phyloP scores from a whole-genome alignment of 352 stramenopile genomes.

The Phytophthora foliorum region DNA sequence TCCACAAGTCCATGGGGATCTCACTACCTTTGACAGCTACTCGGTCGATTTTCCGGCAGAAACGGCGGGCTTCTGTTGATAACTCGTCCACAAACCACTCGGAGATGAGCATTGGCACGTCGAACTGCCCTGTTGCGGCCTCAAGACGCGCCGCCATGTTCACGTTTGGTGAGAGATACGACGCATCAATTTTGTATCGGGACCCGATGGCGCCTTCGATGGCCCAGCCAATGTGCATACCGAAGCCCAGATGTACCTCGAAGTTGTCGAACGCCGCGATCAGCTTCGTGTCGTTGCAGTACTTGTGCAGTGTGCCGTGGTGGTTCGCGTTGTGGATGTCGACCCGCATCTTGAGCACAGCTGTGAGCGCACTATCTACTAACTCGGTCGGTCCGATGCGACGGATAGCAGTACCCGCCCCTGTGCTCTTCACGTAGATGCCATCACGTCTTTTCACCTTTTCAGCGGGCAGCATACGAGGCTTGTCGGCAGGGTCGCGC shows the following conservation, averaged over 20 bases:
- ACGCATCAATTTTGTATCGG: conserved; percentile 98
- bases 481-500: conserved; percentile 77
- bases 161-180: conserved; percentile 97
- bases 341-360: conserved; percentile 97
- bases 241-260: conserved; percentile 96
- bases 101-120: conserved; percentile 95
- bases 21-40: conserved; percentile 98
- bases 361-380: conserved; percentile 95
- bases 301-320: conserved; percentile 82
- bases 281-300: conserved; percentile 87
- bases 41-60: conserved; percentile 95
- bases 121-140: conserved; percentile 96
- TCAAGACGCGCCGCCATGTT: conserved; percentile 98
- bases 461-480: conserved; percentile 70
- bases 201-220: conserved; percentile 99
- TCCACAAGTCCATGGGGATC: conserved; percentile 95
- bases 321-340: conserved; percentile 95
- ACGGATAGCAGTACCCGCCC: conserved; percentile 49
- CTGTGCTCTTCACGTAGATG: conserved; percentile 75
- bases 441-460: conserved; percentile 69
- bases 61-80: conserved; percentile 82
- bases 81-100: conserved; percentile 96
- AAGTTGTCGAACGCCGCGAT: conserved; percentile 91
- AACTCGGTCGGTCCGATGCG: conserved; percentile 79
- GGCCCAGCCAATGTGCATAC: conserved; percentile 98